Evolutionary conservation across 139 green algal genomes (phyloP).

Genomic region (Zygnema circumcarinatum): DNA sequence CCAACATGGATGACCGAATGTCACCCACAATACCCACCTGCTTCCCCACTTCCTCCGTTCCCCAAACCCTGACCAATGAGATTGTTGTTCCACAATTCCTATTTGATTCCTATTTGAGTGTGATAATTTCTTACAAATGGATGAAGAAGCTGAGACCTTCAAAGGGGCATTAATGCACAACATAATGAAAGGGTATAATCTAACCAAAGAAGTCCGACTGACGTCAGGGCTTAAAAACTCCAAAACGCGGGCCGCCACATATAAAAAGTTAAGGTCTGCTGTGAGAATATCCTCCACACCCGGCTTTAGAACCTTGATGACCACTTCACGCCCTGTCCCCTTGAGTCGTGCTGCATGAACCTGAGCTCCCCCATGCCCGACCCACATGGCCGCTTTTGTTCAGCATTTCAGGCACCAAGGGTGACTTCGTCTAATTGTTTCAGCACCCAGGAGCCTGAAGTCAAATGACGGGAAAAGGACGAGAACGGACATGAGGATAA

Average conservation of each 20-base stretch:
- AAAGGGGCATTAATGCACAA: too few relatives aligned
- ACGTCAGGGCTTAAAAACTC: conserved; percentile 76
- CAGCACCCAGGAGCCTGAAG: too few relatives aligned
- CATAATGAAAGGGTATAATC: too few relatives aligned
- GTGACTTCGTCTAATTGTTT: too few relatives aligned
- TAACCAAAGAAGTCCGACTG: conserved; percentile 75
- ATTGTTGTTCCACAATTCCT: too few relatives aligned
- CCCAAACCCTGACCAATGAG: too few relatives aligned
- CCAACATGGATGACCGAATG: conserved; percentile 83
- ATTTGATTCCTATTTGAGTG: too few relatives aligned
- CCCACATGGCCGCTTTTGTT: too few relatives aligned
- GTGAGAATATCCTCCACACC: conserved; percentile 88
- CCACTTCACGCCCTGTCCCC: conserved; percentile 69
- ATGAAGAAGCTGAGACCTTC: too few relatives aligned
- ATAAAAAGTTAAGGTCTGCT: conserved; percentile 90
- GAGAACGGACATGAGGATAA: too few relatives aligned
- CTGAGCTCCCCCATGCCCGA: conserved; percentile 55
- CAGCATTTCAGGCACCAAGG: too few relatives aligned
- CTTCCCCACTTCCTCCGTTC: background rate
- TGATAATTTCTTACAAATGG: too few relatives aligned
- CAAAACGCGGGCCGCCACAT: conserved; percentile 72
- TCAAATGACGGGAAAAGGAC: conserved; percentile 2
- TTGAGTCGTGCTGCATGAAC: conserved; percentile 86
- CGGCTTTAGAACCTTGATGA: conserved; percentile 90
- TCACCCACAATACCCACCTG: conserved; percentile 73